A percentile compares a stretch with the other conserved stretches of the same genome.
These are phyloP conservation scores for Microcyclosporella mali DNA, from an alignment of 2,329 filamentous ascomycete genomes.

Conservation along the genomic window DNA sequence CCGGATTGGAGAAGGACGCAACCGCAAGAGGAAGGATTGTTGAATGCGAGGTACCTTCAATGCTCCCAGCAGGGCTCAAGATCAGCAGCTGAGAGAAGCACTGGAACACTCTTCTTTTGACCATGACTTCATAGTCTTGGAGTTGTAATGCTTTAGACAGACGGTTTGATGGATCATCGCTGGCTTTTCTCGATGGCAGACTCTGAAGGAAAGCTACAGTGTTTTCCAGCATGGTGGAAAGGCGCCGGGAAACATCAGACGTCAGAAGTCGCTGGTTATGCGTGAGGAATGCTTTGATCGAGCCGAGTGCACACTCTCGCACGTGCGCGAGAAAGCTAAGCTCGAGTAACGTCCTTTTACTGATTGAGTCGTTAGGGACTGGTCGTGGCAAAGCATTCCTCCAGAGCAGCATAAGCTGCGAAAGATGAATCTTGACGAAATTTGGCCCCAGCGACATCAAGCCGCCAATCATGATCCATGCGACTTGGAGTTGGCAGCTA, in stretches of 20 bases:
- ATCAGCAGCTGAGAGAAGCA: slow-evolving; percentile 91
- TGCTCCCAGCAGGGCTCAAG: slow-evolving; percentile 75
- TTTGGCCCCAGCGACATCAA: slow-evolving; percentile 95
- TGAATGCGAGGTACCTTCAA: slow-evolving; percentile 80
- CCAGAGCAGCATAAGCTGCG: slow-evolving; percentile 88
- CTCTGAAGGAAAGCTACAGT: slow-evolving; percentile 84
- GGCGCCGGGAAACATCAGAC: slow-evolving; percentile 85
- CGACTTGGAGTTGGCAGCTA: slow-evolving; percentile 92
- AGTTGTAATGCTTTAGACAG: slow-evolving; percentile 81
- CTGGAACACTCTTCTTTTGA: slow-evolving; percentile 84
- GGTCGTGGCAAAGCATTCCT: slow-evolving; percentile 95
- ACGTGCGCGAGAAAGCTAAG: slow-evolving; percentile 92
- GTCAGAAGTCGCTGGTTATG: slow-evolving; percentile 90
- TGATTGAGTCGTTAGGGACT: slow-evolving; percentile 83
- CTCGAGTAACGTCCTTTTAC: slow-evolving; percentile 76
- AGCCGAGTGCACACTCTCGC: slow-evolving; percentile 85
- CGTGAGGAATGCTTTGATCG: slow-evolving; percentile 84
- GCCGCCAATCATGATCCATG: slow-evolving; percentile 94
- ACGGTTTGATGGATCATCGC: slow-evolving; percentile 78
- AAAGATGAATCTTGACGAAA: slow-evolving; percentile 97
- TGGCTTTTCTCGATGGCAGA: slow-evolving; percentile 73
- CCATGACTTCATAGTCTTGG: slow-evolving; percentile 86
- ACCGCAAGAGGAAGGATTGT: slow-evolving; percentile 86
- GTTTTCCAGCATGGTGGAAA: slow-evolving; percentile 91
- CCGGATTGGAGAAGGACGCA: slow-evolving; percentile 86